Conservation (phyloP, 208 protist genomes). For the Acanthamoeba lenticulata region DNA sequence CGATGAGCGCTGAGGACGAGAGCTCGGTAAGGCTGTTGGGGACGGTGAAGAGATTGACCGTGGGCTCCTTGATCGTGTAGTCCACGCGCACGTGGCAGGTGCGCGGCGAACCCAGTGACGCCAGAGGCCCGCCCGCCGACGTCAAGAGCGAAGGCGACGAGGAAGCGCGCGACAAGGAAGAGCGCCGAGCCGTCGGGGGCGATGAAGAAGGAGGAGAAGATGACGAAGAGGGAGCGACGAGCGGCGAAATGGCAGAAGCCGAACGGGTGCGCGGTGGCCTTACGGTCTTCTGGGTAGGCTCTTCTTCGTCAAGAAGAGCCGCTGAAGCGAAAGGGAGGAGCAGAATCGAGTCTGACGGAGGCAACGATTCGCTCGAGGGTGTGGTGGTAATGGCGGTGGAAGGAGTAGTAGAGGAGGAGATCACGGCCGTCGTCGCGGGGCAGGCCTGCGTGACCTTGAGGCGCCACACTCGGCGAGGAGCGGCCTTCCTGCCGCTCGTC, state of each 20-base stretch:
- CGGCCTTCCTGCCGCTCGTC: too few species aligned
- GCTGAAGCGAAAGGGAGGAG: background rate
- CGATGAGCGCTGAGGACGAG: background rate
- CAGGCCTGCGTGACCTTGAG: background rate
- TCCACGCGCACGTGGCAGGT: slow-evolving; percentile 15
- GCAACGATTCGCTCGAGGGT: too few species aligned
- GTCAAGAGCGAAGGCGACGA: background rate
- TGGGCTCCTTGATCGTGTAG: slow-evolving; percentile 6
- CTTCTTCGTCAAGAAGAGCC: background rate
- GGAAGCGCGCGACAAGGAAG: background rate
- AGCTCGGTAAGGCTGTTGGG: slow-evolving; percentile 45
- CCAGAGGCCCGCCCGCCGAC: background rate
- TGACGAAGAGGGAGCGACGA: background rate
- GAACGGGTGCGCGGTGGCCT: background rate
- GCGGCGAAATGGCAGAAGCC: background rate
- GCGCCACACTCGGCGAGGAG: background rate
- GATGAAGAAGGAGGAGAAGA: background rate
- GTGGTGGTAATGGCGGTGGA: too few species aligned
- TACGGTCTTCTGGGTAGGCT: background rate
- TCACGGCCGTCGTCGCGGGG: background rate
- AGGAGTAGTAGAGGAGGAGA: background rate
- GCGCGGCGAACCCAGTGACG: background rate
- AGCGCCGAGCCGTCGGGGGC: background rate
- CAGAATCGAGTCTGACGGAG: background rate
- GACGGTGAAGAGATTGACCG: slow-evolving; percentile 25